Evolutionary conservation across 1,284 basidiomycete genomes (phyloP), one percentile per base, ranked within the genome.

Genomic region (Cutaneotrichosporon cutaneum): DNA sequence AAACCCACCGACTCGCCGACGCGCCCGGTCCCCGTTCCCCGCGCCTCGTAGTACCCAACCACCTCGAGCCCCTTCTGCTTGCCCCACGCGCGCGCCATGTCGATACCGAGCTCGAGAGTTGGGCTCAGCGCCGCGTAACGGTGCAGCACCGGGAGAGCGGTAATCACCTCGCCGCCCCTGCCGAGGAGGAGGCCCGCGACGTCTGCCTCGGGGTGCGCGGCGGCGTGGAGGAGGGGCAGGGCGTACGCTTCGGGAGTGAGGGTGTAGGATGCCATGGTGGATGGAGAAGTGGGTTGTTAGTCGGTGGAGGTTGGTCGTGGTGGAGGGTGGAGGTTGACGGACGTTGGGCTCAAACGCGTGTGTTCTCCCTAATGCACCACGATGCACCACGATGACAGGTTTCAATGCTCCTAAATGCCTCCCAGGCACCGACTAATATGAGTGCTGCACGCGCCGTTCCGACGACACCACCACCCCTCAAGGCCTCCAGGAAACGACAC

Each of bases 111-210:
- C 64, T 81, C 79, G 51, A 75, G 72, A 54, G 76, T 72, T 1
- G 74, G 70, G 3, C 72, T 71, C 18, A 82, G 66, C 9, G 71
- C 67, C 0, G 76, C 73, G 66, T 78, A 77, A 51, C 74, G 69
- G 64, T 82, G 81, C 59, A 80, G 62, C 9, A 81, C 68, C 7
- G 81, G 81, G 47, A 81, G 59, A 14, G 74, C 75, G 45, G 77
- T 70, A 11, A 63, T 60, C 50, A 78, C 65, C 11, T 63, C 62
- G 8, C 59, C 47, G 44, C 16, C 0, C 62, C n/a, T 54, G 14
- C 71, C 74, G 55, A 81, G 70, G 56, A 82, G 74, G 30, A 81
- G 65, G n/a, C 81, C 81, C n/a, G 71, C 61, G 45, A 77, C 69
- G 22, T 75, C 73, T 6, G 65, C 63, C 3, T 73, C 71, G 0